Base-by-base conservation (phyloP, 2,329 filamentous ascomycete genomes). In the Paecilomyces dactylethromorphus region DNA sequence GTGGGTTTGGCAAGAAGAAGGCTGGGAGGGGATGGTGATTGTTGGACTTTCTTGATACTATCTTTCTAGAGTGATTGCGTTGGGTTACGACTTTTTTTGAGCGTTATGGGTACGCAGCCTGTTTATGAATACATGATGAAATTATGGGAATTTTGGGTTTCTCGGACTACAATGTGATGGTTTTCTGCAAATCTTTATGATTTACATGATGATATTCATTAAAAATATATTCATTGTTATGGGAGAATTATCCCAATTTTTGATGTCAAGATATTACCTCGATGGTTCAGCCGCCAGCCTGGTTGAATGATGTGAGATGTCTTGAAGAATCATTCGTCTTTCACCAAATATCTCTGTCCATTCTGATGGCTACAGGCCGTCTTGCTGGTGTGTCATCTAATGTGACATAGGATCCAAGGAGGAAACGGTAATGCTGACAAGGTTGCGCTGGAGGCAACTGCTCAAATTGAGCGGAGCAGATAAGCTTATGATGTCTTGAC, bases 11-110 rank as follows among this genome's bases (percentile, higher is more conserved):
- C 8, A 32, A 31, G 31, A 52, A n/a, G 50, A n/a, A n/a, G 50
- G 8, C 50, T 10, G 50, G 22, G 68, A 73, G 67, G 59, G 49
- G 64, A 61, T 60, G 21, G 26, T 52, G 50, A 52, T 52, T 18
- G 6, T 24, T 3, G 11, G 50, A 15, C 50, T n/a, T 52, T 12
- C 3, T 22, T n/a, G 22, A 6, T 26, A 29, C 29, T 6, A 52
- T 15, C 2, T 29, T 21, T 29, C 11, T 3, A 52, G 50, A 15
- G 21, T 52, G 21, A 13, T 11, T 22, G 50, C 50, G 21, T 52
- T 52, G 22, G 50, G 29, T 52, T 24, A 52, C 15, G 21, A n/a
- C 10, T n/a, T 45, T 45, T 45, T 45, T 18, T 45, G n/a, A 45
- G 39, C 39, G 39, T 15, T 45, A 18, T 21, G n/a, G 39, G 39